Evolutionary conservation across 768 basidiomycete genomes (phyloP), one percentile per base, ranked within the genome.

Genomic region (Lentinula detonsa): DNA sequence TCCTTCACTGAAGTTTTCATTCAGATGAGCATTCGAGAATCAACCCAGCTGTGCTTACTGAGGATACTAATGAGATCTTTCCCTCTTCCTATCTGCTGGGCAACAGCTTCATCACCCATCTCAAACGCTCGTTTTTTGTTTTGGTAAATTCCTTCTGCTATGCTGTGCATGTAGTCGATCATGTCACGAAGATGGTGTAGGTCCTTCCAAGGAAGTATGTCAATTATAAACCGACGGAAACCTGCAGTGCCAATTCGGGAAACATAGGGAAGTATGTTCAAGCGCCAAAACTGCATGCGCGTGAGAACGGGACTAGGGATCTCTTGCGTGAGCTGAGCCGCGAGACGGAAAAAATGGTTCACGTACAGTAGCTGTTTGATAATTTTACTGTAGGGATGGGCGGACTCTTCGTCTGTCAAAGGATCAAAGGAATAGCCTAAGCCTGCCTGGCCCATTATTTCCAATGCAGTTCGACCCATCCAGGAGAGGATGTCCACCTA

Each of bases 51-150:
- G 4, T 28, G 11, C 52, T 61, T 33, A 76, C 75, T 65, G 18
- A 76, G 65, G 21, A 73, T 69, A 60, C 74, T 74, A 63, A 75
- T 69, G 45, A 76, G 71, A 60, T 76, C 74, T 33, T 71, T 75
- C 18, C 75, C 72, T 51, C 69, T 68, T 1, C 69, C 71, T 31
- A 73, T 57, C 40, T 72, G 71, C 16, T 66, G 63, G 33, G 62
- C 13, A 18, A 67, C 66, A 2, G 66, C 65, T n/a, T 70, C 65
- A 10, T 72, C 69, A 3, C 72, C 71, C 51, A 59, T 39, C 5
- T 42, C 52, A 11, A 73, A 53, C 2, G 72, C 70, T 31, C 34
- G 51, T 52, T 68, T 70, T 66, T 75, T 75, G 33, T 63, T 65
- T 8, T 67, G 60, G 28, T 70, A 69, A 28, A 75, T 70, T 5